Conservation (phyloP, 331 rosid genomes). For the Quercus lobata region DNA sequence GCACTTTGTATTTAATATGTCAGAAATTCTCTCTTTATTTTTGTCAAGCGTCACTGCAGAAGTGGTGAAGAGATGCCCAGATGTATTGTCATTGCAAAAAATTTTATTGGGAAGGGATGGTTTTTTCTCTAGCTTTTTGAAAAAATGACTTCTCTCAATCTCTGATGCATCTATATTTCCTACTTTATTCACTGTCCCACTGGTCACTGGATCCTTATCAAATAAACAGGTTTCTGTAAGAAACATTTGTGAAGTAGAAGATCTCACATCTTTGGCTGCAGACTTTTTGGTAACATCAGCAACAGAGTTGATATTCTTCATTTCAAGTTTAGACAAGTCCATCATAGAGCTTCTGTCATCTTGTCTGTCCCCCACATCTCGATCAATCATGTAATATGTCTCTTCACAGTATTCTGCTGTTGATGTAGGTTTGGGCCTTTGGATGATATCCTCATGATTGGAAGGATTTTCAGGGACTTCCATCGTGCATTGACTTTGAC, state of each 20-base stretch:
- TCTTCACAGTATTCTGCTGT: constrained; percentile 36
- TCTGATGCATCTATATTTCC: constrained; percentile 26
- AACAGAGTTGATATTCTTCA: constrained; percentile 17
- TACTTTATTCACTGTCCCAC: constrained; percentile 10
- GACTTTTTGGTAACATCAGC: constrained; percentile 9
- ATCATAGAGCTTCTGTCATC: constrained; percentile 18
- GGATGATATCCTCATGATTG: neutral
- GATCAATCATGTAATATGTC: constrained; percentile 19
- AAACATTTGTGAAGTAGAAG: constrained; percentile 3
- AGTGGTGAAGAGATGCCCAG: constrained; percentile 12
- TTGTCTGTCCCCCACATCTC: constrained; percentile 22
- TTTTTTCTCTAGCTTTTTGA: constrained; percentile 8
- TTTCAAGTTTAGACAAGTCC: constrained; percentile 38
- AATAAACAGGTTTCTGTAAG: constrained; percentile 11
- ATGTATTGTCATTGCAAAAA: constrained; percentile 11
- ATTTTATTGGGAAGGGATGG: neutral
- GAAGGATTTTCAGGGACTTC: constrained; percentile 8
- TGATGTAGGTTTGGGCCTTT: neutral
- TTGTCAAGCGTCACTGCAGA: constrained; percentile 3
- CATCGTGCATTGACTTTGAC: constrained; percentile 2
- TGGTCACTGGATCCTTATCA: constrained; percentile 17
- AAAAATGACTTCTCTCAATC: constrained; percentile 15
- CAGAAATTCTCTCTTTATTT: neutral
- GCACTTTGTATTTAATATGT: constrained; percentile 10
- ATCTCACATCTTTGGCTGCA: neutral